Base-by-base conservation (phyloP, 2,329 filamentous ascomycete genomes). In the Sclerotinia borealis region DNA sequence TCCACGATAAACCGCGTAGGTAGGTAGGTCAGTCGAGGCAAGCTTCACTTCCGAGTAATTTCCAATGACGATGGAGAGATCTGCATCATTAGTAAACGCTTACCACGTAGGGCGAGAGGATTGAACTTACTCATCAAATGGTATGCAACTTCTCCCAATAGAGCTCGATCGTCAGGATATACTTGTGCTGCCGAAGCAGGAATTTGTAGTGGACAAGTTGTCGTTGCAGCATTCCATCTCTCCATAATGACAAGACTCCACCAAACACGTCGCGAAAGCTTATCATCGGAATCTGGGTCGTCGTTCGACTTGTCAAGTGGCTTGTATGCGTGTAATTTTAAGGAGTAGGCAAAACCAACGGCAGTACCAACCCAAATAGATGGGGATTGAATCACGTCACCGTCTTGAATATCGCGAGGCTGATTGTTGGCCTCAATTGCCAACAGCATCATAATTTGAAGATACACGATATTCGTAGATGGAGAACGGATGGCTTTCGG, bases 221-320 rank as follows among this genome's bases (percentile, higher is more conserved):
- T 87, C 27, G 85, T 86, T n/a, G 85, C 81, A 4, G 89, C 86
- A 72, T 90, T 85, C 87, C 87, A 92, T 19, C 88, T 83, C 70
- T 92, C 89, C 67, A 92, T 81, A 66, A 89, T 81, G 51, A 91
- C 82, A 39, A 92, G 77, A 17, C 85, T 84, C 85, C 87, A 91
- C 89, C 89, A 92, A 22, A 87, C 82, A 49, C 87, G 82, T 58
- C 86, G 78, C 1, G 82, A 81, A 4, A 91, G 77, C 22, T 84
- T 83, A 56, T 86, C 84, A 50, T 87, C 84, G 25, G 82, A 83
- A 71, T 90, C 85, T 2, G 77, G 71, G 59, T 87, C 83, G 11
- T 77, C 73, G 6, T 82, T 79, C 5, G 76, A 70, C 31, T 73
- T 74, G 59, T 80, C 79, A 51, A 79, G 67, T 45, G 71, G 63